A percentile compares a stretch with the other conserved stretches of the same genome.
phyloP scores from a whole-genome alignment of 345 rosid genomes.

The Cardamine resedifolia region DNA sequence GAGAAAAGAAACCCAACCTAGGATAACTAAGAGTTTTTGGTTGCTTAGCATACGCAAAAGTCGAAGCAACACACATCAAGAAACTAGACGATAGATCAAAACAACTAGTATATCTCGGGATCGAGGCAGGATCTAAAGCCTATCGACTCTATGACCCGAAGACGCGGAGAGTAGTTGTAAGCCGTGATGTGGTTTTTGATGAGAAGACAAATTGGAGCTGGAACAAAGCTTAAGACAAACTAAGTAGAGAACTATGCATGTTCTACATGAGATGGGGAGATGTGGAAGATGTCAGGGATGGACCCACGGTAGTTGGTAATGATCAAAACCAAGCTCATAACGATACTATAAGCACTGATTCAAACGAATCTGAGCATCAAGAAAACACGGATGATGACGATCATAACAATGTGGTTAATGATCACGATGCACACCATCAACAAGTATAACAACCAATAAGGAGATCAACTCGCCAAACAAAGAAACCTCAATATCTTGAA shows the following conservation, averaged over 20 bases:
- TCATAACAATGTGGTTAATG: no score
- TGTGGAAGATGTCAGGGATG: background rate
- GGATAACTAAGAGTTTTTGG: no score
- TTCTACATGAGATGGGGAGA: background rate
- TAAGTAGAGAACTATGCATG: background rate
- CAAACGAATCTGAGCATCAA: no score
- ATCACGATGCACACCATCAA: no score
- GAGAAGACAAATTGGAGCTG: background rate
- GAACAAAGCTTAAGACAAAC: rapidly evolving
- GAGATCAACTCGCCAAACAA: background rate
- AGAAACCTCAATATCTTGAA: background rate
- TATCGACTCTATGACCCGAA: background rate
- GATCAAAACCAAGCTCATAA: background rate
- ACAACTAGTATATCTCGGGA: background rate
- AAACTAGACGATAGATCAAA: background rate
- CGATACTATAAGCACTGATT: background rate
- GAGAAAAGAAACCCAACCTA: background rate
- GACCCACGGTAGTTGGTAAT: rapidly evolving
- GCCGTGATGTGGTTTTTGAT: no score
- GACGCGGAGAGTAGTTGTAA: background rate
- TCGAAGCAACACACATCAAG: background rate
- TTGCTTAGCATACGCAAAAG: background rate
- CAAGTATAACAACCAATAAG: background rate
- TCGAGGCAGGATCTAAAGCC: background rate
- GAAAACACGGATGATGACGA: no score